Base-by-base conservation (phyloP, 441 rosid genomes). In the Caryocar brasiliense region DNA sequence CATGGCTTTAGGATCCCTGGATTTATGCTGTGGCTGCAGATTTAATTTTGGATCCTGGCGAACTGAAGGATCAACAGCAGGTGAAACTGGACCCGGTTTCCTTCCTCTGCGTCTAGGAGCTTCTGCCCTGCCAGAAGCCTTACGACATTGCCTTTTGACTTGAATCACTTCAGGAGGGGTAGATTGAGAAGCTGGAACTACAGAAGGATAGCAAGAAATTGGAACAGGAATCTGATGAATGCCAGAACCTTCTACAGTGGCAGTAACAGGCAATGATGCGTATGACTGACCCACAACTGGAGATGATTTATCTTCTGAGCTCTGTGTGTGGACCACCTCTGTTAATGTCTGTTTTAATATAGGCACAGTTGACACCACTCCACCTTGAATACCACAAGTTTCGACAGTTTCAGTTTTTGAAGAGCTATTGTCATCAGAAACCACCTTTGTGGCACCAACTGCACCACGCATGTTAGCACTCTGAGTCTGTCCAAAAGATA, bases 81-180 rank as follows among this genome's bases (percentile, higher is more conserved):
- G 55, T 29, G 57, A 45, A 51, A 46, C 50, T 24, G 44, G 19
- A 51, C 55, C 74, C 29, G 42, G 66, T 60, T 63, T 78, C 61
- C 50, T 75, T 58, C 79, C 81, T 54, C 81, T 67, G 17, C 73
- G 79, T 67, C 58, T 70, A 14, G 79, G 74, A 24, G 65, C 59
- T 57, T 75, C 81, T 1, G 32, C 67, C 43, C 70, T 70, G 20
- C 30, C 26, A 47, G 62, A 66, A 44, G 65, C 30, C 52, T 73
- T 78, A 18, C 73, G 79, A 28, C 77, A 77, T 43, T 59, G 74
- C 70, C 79, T 64, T 66, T 56, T 76, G 26, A 22, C 69, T 27
- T 53, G 74, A 35, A 50, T 14, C 19, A 68, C 41, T 39, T 58
- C 78, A 19, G 67, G 30, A 32, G 66, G 20, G 29, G 47, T 27